phyloP scores from a whole-genome alignment of 2,329 filamentous ascomycete species.

The Lasiodiplodia sp. region DNA sequence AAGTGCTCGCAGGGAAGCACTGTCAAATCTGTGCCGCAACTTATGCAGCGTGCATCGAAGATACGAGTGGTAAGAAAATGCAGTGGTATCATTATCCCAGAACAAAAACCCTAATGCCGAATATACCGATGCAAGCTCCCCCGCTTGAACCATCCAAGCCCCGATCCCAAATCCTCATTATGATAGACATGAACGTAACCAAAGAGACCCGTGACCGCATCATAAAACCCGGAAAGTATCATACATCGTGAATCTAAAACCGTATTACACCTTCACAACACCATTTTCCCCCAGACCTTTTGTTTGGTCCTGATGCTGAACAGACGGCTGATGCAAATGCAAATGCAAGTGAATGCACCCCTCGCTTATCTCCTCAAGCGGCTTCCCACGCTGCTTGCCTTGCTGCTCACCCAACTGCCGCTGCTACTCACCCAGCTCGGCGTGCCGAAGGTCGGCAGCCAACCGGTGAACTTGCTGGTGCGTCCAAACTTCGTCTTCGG shows the following conservation, averaged over 20 bases:
- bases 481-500: conserved; percentile 12
- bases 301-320: background rate
- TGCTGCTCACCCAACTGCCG: conserved; percentile 28
- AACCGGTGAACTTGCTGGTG: conserved; percentile 5
- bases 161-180: background rate
- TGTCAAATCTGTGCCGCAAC: background rate
- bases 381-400: conserved; percentile 18
- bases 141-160: background rate
- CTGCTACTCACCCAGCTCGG: conserved; percentile 17
- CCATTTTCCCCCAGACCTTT: background rate
- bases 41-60: background rate
- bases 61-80: background rate
- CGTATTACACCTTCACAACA: background rate
- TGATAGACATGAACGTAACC: background rate
- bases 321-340: background rate
- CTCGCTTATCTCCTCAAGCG: conserved; percentile 5
- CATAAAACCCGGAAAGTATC: conserved; percentile 7
- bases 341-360: too few species aligned
- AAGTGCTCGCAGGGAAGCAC: background rate
- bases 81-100: background rate
- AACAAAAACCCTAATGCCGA: background rate
- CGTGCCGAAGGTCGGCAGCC: conserved; percentile 11
- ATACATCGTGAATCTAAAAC: conserved; percentile 14
- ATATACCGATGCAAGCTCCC: background rate
- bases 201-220: conserved; percentile 8